Evolutionary conservation across 2,329 filamentous ascomycete species (phyloP).

Genomic region (Fusarium anthophilum): DNA sequence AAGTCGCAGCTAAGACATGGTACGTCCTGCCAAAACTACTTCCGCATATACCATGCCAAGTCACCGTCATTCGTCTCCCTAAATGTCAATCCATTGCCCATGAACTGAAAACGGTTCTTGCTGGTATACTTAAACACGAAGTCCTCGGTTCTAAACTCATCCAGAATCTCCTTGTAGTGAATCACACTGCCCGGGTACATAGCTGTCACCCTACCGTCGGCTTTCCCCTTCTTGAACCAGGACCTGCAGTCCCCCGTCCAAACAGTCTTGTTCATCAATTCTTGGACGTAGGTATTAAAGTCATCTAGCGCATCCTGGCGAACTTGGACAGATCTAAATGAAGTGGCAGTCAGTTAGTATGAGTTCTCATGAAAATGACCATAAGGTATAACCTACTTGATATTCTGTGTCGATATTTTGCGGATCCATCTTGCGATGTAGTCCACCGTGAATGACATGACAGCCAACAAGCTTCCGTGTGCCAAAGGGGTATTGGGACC

Average conservation of each 20-base stretch:
- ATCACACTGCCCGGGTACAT: constrained; percentile 1
- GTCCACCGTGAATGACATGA: not conserved
- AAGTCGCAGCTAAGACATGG: no score
- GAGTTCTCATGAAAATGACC: accelerated
- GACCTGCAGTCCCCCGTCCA: constrained; percentile 1
- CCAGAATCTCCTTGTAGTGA: not conserved
- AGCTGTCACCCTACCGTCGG: not conserved
- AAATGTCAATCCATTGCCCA: not conserved
- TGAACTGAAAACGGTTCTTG: not conserved
- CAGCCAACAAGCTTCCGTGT: not conserved
- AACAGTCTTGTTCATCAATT: not conserved
- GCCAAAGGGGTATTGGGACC: not conserved
- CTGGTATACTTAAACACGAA: not conserved
- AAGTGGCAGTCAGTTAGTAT: accelerated
- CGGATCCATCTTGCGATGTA: constrained; percentile 4
- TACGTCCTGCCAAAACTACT: no score
- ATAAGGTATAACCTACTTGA: not conserved
- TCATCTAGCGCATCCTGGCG: not conserved
- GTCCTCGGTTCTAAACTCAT: constrained; percentile 6
- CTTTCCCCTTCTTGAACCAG: not conserved
- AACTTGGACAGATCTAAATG: not conserved
- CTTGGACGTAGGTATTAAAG: not conserved
- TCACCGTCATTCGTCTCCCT: not conserved
- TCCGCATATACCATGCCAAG: not conserved
- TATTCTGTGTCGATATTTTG: not conserved